Percentiles rank a stretch among this genome's conserved stretches.
Conservation (phyloP, 371 early-diverging fungal species). For the Circinella umbellata region DNA sequence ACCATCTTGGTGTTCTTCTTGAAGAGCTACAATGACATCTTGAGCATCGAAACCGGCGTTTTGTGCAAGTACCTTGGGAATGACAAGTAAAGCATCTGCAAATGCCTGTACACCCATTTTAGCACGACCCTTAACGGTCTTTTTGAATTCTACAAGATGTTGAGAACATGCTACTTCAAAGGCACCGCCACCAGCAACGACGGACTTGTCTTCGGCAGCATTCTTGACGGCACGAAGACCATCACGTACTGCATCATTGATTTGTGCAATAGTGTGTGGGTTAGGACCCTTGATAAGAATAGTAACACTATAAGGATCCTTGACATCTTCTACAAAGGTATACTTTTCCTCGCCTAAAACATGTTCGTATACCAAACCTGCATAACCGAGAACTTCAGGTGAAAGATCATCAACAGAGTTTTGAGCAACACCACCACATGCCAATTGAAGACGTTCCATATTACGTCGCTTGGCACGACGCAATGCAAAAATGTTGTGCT, state of each 20-base stretch:
- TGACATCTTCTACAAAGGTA: slow-evolving; percentile 99
- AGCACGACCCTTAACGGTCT: slow-evolving; percentile 90
- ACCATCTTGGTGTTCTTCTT: slow-evolving; percentile 91
- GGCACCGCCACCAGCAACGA: slow-evolving; percentile 97
- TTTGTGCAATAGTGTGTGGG: slow-evolving; percentile 93
- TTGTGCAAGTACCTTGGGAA: slow-evolving; percentile 96
- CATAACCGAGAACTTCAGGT: slow-evolving; percentile 90
- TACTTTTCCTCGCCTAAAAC: slow-evolving; percentile 99
- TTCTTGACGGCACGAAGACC: slow-evolving; percentile 98
- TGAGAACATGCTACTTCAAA: slow-evolving; percentile 90
- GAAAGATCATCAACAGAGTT: slow-evolving; percentile 97
- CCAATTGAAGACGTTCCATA: slow-evolving; percentile 98
- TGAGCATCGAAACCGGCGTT: slow-evolving; percentile 98
- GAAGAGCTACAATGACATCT: slow-evolving; percentile 93
- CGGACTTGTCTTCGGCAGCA: slow-evolving; percentile 91
- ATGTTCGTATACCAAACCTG: slow-evolving; percentile 96
- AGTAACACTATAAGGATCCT: slow-evolving; percentile 94
- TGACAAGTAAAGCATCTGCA: slow-evolving; percentile 94
- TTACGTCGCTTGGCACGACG: slow-evolving; percentile 99
- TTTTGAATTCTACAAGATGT: slow-evolving; percentile 88
- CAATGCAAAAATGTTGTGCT: slow-evolving; percentile 97
- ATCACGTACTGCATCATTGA: slow-evolving; percentile 98
- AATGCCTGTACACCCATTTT: slow-evolving; percentile 97
- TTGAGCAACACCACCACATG: slow-evolving; percentile 98
- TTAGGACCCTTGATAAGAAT: slow-evolving; percentile 98